Conservation (phyloP, 257 asterid species). For the Solanum paucissectum region DNA sequence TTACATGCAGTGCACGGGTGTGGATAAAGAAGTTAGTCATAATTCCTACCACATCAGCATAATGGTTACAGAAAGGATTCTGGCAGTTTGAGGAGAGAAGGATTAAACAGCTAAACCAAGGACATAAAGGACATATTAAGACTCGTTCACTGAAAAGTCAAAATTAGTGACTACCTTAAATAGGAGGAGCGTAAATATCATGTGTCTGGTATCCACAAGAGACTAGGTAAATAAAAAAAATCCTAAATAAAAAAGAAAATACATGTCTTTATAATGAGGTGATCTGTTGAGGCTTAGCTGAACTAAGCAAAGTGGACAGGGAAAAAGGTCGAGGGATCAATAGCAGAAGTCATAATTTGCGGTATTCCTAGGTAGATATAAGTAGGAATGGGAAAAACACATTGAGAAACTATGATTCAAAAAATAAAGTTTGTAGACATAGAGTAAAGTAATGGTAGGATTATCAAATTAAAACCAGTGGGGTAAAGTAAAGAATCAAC, state of each 20-base stretch:
- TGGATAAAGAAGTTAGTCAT: not conserved
- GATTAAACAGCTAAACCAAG: no score
- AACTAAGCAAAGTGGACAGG: not conserved
- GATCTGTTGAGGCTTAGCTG: not conserved
- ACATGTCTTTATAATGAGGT: not conserved
- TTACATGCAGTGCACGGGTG: not conserved
- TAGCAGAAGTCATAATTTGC: not conserved
- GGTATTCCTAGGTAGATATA: not conserved
- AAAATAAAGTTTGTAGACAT: not conserved
- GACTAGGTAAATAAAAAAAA: not conserved
- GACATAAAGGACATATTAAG: no score
- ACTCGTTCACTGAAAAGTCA: no score
- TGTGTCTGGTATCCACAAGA: not conserved
- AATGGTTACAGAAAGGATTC: no score
- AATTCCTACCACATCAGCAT: not conserved
- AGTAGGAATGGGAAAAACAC: not conserved
- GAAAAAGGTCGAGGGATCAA: not conserved
- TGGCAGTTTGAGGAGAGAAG: no score
- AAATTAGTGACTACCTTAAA: no score
- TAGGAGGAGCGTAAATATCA: not conserved
- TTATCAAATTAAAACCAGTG: not conserved
- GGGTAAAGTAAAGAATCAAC: not conserved
- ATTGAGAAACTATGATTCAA: not conserved
- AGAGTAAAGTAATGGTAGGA: not conserved
- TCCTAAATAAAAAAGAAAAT: not conserved